Base-by-base conservation (phyloP, 169 alveolate genomes). In the Eimeria sp. region DNA sequence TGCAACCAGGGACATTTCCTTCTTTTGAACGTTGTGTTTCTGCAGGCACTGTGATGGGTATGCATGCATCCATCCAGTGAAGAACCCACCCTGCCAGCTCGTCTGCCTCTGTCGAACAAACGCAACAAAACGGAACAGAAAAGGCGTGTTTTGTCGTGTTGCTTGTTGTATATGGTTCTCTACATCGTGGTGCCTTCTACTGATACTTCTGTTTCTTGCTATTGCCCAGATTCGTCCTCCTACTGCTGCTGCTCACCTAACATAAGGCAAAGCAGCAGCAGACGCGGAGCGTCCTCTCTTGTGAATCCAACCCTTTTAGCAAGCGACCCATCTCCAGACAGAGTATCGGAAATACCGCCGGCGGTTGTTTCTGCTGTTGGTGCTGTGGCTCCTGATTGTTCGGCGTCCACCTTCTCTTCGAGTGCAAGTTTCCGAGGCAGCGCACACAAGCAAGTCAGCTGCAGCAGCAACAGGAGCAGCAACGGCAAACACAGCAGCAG, bases 231-330 rank as follows among this genome's bases (percentile, higher is more conserved):
- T 52, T 58, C 20, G 76, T 60, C 64, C 80, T 4, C 23, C 91
- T 62, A 37, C 87, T 77, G 64, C 64, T 20, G 64, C 87, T 77
- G 90, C 91, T 11, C 27, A 85, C 91, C 91, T 56, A 85, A 80
- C 91, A 85, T 85, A 33, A 85, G 78, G 78, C 91, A 85, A 27
- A 85, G 91, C 91, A 85, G 62, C 37, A 85, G 43, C 74, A 85
- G 91, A 46, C 91, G 56, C 14, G 91, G 91, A 27, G 91, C 91
- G 46, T 40, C 30, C 62, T 85, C 80, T 25, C 60, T 40, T 13
- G 91, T 85, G 9, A 85, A 62, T 16, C 91, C 91, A 33, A 85
- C 60, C n/a, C 62, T 56, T 46, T 62, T 46, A 30, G 78, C 40
- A 27, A 85, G 76, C 25, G 90, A 30, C 33, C 43, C 72, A 49